phyloP scores from a whole-genome alignment of 2,329 filamentous ascomycete genomes.

The Aspergillus sp. region DNA sequence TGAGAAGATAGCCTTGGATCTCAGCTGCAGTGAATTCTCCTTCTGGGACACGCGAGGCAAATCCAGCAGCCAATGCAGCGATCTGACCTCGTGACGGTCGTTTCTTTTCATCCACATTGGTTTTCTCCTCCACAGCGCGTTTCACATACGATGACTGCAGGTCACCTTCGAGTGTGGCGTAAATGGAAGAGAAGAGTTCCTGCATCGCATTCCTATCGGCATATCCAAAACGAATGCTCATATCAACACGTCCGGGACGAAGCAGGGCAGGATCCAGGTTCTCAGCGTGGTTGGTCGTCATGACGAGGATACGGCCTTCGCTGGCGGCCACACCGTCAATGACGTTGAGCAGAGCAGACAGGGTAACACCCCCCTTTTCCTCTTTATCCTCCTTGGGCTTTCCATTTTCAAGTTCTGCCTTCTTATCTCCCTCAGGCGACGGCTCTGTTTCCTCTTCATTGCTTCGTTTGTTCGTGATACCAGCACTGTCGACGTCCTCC shows the following conservation, averaged over 20 bases:
- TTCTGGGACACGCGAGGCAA: conserved; percentile 26
- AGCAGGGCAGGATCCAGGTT: conserved; percentile 61
- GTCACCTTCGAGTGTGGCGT: conserved; percentile 28
- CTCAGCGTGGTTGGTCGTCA: conserved; percentile 67
- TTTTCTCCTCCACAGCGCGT: background rate
- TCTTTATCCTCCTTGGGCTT: conserved; percentile 1
- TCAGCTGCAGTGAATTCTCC: conserved; percentile 36
- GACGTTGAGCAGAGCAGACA: conserved; percentile 65
- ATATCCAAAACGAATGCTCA: conserved; percentile 54
- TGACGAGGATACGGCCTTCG: conserved; percentile 67
- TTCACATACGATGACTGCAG: conserved; percentile 6
- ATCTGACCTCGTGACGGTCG: conserved; percentile 11
- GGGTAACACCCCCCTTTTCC: conserved; percentile 48
- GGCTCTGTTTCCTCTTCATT: conserved; percentile 17
- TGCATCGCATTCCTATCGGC: conserved; percentile 30
- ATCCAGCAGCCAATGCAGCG: conserved; percentile 20
- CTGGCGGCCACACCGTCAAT: conserved; percentile 66
- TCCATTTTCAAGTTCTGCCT: conserved; percentile 13
- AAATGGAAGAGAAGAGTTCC: conserved; percentile 38
- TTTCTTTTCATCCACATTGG: background rate
- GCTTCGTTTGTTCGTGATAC: conserved; percentile 54
- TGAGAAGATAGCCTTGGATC: conserved; percentile 37
- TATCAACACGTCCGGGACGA: conserved; percentile 63
- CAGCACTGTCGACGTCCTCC: conserved; percentile 72
- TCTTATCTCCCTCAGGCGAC: conserved; percentile 15